A percentile compares a stretch with the other conserved stretches of the same genome.
Conservation (phyloP, 768 basidiomycete genomes). For the Suillus fuscotomentosus region DNA sequence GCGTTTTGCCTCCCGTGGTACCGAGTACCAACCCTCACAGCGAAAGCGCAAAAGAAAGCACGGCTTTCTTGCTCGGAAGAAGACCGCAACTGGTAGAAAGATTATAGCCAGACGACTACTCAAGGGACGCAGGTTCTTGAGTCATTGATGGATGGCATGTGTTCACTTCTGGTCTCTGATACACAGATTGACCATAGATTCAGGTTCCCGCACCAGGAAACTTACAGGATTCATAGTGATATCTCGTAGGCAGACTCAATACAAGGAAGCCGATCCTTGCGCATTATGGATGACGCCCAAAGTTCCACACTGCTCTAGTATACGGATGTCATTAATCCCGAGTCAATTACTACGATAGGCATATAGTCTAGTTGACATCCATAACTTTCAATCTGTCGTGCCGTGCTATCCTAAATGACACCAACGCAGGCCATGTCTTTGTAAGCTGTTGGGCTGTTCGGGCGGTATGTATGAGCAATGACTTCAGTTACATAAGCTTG, state of each 20-base stretch:
- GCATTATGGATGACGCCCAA: too few relatives aligned
- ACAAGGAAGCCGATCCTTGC: neutral
- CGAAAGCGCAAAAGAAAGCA: conserved; percentile 90
- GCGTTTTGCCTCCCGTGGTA: conserved; percentile 69
- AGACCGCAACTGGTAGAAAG: conserved; percentile 65
- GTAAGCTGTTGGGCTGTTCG: neutral
- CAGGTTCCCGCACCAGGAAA: neutral
- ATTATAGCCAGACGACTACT: conserved; percentile 66
- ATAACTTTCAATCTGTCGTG: neutral
- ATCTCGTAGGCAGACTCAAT: neutral
- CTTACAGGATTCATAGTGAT: neutral
- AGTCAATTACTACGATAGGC: neutral
- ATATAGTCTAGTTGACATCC: neutral
- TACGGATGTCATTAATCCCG: neutral
- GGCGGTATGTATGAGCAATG: neutral
- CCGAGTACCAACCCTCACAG: conserved; percentile 97
- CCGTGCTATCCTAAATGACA: neutral
- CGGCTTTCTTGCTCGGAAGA: conserved; percentile 82
- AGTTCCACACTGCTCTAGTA: neutral
- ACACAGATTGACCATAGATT: neutral
- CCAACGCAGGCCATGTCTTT: neutral
- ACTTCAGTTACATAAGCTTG: conserved; percentile 35
- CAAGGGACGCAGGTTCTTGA: conserved; percentile 79
- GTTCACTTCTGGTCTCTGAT: neutral
- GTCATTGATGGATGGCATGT: conserved; percentile 53